Base-by-base conservation (phyloP, 2,329 filamentous ascomycete species). In the Lachnellula occidentalis region DNA sequence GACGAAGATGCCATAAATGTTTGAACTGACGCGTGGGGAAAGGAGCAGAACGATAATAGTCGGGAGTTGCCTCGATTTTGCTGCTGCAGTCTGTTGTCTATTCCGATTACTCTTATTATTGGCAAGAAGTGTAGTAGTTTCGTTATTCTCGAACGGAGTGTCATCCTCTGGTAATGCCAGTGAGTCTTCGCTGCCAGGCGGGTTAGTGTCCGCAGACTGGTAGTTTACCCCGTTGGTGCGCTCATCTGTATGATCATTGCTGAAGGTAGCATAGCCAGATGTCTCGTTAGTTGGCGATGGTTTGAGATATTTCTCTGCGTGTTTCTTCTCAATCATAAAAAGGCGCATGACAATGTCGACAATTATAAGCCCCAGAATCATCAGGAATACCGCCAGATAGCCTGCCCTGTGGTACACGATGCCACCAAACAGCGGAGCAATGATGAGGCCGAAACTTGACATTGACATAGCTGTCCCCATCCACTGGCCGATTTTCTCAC, bases 391-490 rank as follows among this genome's bases (percentile, higher is more conserved):
- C 3, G 78, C 73, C 61, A 80, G 78, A 57, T 86, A 86, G 0
- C 83, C 82, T 0, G 71, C 76, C 5, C 70, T 77, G 22, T 78
- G 71, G 63, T 85, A 85, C 2, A 85, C 66, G 0, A 82, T 63
- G 0, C 82, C 82, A 3, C 82, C 82, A 0, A 83, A 67, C 1
- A 81, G 70, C 0, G 82, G 82, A 0, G 80, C 75, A 17, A 79
- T 69, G 5, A 85, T 69, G 37, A 76, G 75, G 0, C 81, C 81
- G 0, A 81, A 71, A 0, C 78, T 78, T 46, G 81, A 76, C 56
- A 83, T 77, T 54, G 78, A 78, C 64, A 81, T 81, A 9, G 82
- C 77, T 70, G 78, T 76, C 19, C 82, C 82, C 63, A 85, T 78
- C 1, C 77, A 78, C 66, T 82, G 82, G 3, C 82, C 82, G 34